Percentiles rank a stretch among this genome's conserved stretches.
These are phyloP conservation scores for Podospora pseudoanserina DNA, from an alignment of 495 filamentous ascomycete genomes.

Conservation along the genomic window DNA sequence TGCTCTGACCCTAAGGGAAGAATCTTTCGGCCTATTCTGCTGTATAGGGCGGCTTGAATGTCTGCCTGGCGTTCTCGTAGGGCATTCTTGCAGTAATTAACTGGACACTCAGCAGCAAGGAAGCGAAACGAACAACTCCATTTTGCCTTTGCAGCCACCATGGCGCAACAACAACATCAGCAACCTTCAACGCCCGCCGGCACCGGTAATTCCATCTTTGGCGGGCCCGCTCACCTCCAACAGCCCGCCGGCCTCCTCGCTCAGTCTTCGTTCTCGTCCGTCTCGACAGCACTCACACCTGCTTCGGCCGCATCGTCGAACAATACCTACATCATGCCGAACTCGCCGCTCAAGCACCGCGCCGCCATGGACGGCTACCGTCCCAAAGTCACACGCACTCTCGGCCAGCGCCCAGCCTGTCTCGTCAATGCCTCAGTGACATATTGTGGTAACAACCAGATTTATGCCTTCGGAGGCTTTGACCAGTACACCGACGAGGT, in stretches of 20 bases:
- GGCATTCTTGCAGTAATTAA: not conserved
- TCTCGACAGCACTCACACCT: conserved; percentile 38
- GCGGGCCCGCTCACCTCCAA: conserved; percentile 22
- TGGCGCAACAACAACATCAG: conserved; percentile 26
- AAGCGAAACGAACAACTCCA: not conserved
- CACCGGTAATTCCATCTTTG: conserved; percentile 33
- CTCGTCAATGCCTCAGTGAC: conserved; percentile 97
- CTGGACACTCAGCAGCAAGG: not conserved
- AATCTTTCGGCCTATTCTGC: not conserved
- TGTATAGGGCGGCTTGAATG: not conserved
- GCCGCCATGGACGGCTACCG: conserved; percentile 65
- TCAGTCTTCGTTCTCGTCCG: conserved; percentile 20
- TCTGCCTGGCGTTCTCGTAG: not conserved
- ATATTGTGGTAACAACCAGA: conserved; percentile 90
- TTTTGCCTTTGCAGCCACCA: conserved; percentile 16
- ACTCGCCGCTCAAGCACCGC: conserved; percentile 65
- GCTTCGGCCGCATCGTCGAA: conserved; percentile 56
- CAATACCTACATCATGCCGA: conserved; percentile 82
- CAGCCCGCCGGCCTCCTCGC: conserved; percentile 8
- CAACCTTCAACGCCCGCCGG: conserved; percentile 27
- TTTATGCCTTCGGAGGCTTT: conserved; percentile 98
- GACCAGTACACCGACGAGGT: conserved; percentile 99
- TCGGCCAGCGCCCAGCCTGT: conserved; percentile 87
- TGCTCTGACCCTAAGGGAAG: not conserved
- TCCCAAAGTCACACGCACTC: conserved; percentile 72